These are phyloP conservation scores for Scleroderma citrinum DNA, from an alignment of 768 basidiomycete species.

Conservation along the genomic window DNA sequence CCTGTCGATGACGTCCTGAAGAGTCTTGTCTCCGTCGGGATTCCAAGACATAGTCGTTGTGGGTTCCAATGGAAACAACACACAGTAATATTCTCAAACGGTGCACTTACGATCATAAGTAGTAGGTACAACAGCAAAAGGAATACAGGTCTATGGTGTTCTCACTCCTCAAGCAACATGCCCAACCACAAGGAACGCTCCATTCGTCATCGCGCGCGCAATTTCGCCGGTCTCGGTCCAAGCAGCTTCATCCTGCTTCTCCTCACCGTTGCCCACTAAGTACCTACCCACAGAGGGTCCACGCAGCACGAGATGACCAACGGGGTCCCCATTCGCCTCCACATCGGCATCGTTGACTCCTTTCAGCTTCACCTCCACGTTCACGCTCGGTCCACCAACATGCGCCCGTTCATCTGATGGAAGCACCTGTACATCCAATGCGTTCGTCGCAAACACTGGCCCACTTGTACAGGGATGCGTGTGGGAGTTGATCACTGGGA, in stretches of 20 bases:
- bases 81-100: too few relatives aligned
- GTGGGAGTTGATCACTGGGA: slow-evolving; percentile 66
- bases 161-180: neutral
- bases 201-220: slow-evolving; percentile 57
- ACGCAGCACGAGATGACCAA: slow-evolving; percentile 53
- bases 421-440: slow-evolving; percentile 80
- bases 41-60: too few relatives aligned
- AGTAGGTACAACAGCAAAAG: too few relatives aligned
- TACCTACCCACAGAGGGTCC: slow-evolving; percentile 67
- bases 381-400: slow-evolving; percentile 78
- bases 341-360: slow-evolving; percentile 60
- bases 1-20: slow-evolving; percentile 35
- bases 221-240: slow-evolving; percentile 43
- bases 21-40: neutral
- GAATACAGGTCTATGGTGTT: too few relatives aligned
- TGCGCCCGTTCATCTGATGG: slow-evolving; percentile 37
- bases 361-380: slow-evolving; percentile 77
- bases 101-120: too few relatives aligned
- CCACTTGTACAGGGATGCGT: slow-evolving; percentile 61
- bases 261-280: slow-evolving; percentile 22
- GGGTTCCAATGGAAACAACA: too few relatives aligned
- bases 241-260: slow-evolving; percentile 30
- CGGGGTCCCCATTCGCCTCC: slow-evolving; percentile 62
- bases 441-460: slow-evolving; percentile 77
- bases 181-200: slow-evolving; percentile 45